Conservation (phyloP, 768 basidiomycete genomes). For the Tricholoma flavovirens region DNA sequence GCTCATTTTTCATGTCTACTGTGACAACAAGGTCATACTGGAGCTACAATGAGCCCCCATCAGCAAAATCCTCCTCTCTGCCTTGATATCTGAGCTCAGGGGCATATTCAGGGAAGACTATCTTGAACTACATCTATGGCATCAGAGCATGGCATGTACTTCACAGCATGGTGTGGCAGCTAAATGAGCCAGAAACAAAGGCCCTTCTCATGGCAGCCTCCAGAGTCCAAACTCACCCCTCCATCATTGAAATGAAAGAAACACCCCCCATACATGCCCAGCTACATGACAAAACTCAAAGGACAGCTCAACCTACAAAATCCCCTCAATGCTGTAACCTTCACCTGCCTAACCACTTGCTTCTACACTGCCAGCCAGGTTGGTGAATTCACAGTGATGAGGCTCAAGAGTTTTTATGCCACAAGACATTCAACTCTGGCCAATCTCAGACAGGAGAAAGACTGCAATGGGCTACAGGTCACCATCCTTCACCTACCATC, state of each 20-base stretch:
- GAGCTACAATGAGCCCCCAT: not conserved
- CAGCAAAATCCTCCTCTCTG: not conserved
- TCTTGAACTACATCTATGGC: too few species aligned
- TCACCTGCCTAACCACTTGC: conserved; percentile 13
- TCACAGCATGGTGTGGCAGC: too few species aligned
- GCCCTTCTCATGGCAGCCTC: too few species aligned
- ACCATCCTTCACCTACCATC: conserved; percentile 10
- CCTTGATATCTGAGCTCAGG: not conserved
- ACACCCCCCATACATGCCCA: not conserved
- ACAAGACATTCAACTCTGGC: too few species aligned
- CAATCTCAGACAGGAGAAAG: not conserved
- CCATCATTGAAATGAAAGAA: not conserved
- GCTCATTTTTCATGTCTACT: not conserved
- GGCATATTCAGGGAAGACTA: too few species aligned
- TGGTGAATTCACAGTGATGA: conserved; percentile 10
- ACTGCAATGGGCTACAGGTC: conserved; percentile 2
- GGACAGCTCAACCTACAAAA: not conserved
- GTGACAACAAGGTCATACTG: not conserved
- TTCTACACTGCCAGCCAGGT: conserved; percentile 16
- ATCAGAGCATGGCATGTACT: too few species aligned
- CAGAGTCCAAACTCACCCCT: not conserved
- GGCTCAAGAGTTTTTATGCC: not conserved
- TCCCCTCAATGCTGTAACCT: not conserved
- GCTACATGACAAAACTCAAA: not conserved
- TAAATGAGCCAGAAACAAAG: too few species aligned